Percentiles rank a stretch among this genome's conserved stretches.
These are phyloP conservation scores for Thecamonas trahens DNA, from an alignment of 78 protist species.

Conservation along the genomic window DNA sequence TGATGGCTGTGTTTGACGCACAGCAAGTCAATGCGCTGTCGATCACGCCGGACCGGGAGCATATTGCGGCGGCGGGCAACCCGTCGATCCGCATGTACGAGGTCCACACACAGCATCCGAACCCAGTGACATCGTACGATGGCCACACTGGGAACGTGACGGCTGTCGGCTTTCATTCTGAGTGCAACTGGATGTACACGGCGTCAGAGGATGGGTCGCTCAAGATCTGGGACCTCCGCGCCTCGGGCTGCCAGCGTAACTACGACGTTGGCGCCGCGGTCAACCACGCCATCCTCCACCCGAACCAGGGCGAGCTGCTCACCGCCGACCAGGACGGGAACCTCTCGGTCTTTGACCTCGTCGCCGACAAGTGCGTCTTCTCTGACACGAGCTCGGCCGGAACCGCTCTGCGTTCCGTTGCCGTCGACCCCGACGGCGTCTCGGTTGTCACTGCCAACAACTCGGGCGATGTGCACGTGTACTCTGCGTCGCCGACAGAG, in stretches of 20 bases:
- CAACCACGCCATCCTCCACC: constrained; percentile 73
- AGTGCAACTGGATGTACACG: constrained; percentile 85
- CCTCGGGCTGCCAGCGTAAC: constrained; percentile 77
- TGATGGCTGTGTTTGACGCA: too few relatives aligned
- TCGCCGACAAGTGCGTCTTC: background rate
- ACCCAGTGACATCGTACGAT: constrained; percentile 53
- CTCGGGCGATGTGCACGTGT: constrained; percentile 63
- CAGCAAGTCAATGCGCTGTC: constrained; percentile 84
- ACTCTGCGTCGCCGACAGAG: too few relatives aligned
- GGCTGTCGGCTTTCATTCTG: constrained; percentile 69
- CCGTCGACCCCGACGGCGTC: constrained; percentile 53
- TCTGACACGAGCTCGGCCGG: too few relatives aligned
- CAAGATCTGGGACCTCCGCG: constrained; percentile 89
- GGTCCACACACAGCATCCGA: constrained; percentile 26
- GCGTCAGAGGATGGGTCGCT: constrained; percentile 88
- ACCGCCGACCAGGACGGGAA: too few relatives aligned
- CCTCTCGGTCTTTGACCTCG: background rate
- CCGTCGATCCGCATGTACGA: constrained; percentile 75
- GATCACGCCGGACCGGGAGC: constrained; percentile 75
- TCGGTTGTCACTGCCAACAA: constrained; percentile 73
- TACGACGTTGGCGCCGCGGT: constrained; percentile 56
- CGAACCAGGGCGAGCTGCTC: constrained; percentile 71
- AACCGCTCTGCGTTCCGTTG: constrained; percentile 63
- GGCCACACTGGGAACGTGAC: constrained; percentile 89
- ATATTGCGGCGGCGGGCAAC: constrained; percentile 91